Percentiles rank a stretch among this genome's conserved stretches.
Evolutionary conservation across 257 asterid species (phyloP).

Genomic region (Fraxinus pennsylvanica): DNA sequence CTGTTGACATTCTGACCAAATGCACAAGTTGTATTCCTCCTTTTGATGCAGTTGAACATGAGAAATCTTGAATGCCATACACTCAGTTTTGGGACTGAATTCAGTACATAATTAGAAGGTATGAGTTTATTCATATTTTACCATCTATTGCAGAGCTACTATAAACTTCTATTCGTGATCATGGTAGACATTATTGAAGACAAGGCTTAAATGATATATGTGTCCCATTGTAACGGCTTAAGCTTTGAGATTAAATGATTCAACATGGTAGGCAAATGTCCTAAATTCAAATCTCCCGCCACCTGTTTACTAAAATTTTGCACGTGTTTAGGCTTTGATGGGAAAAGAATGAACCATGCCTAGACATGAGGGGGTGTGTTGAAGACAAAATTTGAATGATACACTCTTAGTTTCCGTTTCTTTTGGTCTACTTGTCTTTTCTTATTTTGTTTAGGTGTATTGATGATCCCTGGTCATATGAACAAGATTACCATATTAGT

Average conservation of each 20-base stretch:
- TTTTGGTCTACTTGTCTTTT: neutral
- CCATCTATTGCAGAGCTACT: neutral
- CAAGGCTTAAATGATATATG: neutral
- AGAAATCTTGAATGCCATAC: conserved; percentile 84
- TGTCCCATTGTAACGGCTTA: neutral
- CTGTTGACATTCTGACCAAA: neutral
- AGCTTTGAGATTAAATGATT: neutral
- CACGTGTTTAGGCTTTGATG: too few relatives aligned
- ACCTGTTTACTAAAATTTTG: too few relatives aligned
- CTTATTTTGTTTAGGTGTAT: neutral
- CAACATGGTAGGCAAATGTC: too few relatives aligned
- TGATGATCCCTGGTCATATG: too few relatives aligned
- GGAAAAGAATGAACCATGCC: too few relatives aligned
- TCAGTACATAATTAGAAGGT: conserved; percentile 38
- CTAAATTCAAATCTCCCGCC: too few relatives aligned
- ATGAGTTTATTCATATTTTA: neutral
- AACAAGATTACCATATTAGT: neutral
- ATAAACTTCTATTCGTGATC: too few relatives aligned
- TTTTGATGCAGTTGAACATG: conserved; percentile 75
- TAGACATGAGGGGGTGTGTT: too few relatives aligned
- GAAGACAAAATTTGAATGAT: too few relatives aligned
- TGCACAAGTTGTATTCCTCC: neutral
- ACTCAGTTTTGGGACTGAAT: conserved; percentile 75
- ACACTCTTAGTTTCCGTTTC: neutral
- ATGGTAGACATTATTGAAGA: neutral